phyloP scores from a whole-genome alignment of 805 yeast species.

The Suhomyces faveliae region DNA sequence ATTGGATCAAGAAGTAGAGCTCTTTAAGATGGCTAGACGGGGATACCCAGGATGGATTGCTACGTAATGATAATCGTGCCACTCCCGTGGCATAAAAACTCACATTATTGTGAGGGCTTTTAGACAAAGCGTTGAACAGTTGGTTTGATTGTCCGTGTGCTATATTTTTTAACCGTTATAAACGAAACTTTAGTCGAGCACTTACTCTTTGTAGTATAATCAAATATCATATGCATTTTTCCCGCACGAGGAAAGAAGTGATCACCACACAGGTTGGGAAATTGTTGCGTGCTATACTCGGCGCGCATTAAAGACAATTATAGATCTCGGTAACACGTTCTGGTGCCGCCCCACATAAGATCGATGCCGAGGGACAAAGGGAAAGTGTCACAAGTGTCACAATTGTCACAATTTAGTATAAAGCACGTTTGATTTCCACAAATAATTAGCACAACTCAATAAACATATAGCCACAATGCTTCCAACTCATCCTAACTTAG shows the following conservation, averaged over 20 bases:
- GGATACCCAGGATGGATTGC: not conserved
- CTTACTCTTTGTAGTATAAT: not conserved
- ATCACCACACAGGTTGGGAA: not conserved
- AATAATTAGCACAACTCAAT: not conserved
- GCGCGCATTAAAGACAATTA: not conserved
- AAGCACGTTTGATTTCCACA: not conserved
- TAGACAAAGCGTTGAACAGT: not conserved
- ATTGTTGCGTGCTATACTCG: not conserved
- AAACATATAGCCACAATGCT: constrained; percentile 3
- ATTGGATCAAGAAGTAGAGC: constrained; percentile 21
- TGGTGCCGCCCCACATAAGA: not conserved
- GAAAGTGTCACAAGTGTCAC: too few species aligned
- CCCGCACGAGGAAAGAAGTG: not conserved
- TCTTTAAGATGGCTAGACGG: constrained; percentile 13
- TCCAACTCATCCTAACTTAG: constrained; percentile 30
- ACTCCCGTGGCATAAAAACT: not conserved
- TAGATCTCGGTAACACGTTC: not conserved
- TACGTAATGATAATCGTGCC: not conserved
- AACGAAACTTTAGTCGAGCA: not conserved
- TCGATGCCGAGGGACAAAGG: not conserved
- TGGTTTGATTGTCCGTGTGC: not conserved
- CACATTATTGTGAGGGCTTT: not conserved
- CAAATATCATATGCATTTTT: not conserved
- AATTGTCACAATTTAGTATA: too few species aligned
- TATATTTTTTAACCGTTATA: not conserved